Percentiles rank a stretch among this genome's conserved stretches.
These are phyloP conservation scores for Plasmopara muralis DNA, from an alignment of 352 stramenopile genomes.

Conservation along the genomic window DNA sequence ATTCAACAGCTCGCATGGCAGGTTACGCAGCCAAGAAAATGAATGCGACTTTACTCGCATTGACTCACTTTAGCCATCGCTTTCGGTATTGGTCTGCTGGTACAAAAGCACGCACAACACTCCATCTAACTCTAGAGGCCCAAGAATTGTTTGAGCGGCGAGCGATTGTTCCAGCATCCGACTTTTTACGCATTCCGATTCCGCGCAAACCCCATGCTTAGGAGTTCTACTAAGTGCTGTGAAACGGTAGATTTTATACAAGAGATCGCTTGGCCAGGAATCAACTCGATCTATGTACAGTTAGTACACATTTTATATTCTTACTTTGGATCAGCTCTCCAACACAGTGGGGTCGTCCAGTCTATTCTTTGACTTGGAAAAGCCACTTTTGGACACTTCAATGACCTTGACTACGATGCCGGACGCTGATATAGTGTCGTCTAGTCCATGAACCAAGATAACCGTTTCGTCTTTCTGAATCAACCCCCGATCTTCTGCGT, in stretches of 20 bases:
- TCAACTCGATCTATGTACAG: too few relatives aligned
- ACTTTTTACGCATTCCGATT: slow-evolving; percentile 80
- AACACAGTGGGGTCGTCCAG: slow-evolving; percentile 11
- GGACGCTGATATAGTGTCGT: slow-evolving; percentile 69
- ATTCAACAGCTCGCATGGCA: slow-evolving; percentile 75
- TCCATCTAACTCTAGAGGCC: slow-evolving; percentile 65
- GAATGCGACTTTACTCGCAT: slow-evolving; percentile 66
- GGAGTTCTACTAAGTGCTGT: background rate
- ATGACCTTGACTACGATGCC: slow-evolving; percentile 90
- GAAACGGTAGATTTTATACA: background rate
- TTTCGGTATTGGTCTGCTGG: slow-evolving; percentile 62
- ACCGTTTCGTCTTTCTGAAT: slow-evolving; percentile 81
- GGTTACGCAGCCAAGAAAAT: slow-evolving; percentile 66
- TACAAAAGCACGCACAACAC: slow-evolving; percentile 37
- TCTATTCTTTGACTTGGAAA: slow-evolving; percentile 55
- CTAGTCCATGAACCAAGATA: slow-evolving; percentile 86
- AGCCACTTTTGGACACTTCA: slow-evolving; percentile 58
- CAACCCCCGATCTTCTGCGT: slow-evolving; percentile 74
- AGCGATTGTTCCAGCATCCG: slow-evolving; percentile 60
- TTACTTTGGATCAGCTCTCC: background rate
- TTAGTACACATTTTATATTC: background rate
- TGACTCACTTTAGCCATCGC: slow-evolving; percentile 85
- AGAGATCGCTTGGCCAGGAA: too few relatives aligned
- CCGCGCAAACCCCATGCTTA: slow-evolving; percentile 41
- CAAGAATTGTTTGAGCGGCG: slow-evolving; percentile 55